Evolutionary conservation across 2,329 filamentous ascomycete species (phyloP).

Genomic region (Zymoseptoria crescenta): DNA sequence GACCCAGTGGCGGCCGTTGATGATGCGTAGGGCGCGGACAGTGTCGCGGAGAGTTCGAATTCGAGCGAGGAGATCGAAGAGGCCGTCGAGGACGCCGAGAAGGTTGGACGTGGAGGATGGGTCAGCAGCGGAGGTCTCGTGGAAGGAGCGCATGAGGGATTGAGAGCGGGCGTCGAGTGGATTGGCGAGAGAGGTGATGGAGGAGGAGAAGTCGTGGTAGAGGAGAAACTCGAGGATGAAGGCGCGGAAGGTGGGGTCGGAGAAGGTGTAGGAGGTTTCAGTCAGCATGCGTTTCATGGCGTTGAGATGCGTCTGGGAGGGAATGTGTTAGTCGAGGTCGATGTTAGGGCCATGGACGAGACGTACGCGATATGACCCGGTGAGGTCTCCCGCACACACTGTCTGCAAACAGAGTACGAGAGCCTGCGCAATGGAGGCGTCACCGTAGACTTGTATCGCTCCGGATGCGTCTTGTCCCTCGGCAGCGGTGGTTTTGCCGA

Average conservation of each 20-base stretch:
- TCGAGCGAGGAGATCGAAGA: constrained; percentile 70
- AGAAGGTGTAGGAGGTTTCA: constrained; percentile 36
- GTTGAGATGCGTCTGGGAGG: constrained; percentile 55
- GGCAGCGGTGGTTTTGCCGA: constrained; percentile 6
- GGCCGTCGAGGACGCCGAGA: constrained; percentile 71
- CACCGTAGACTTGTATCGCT: constrained; percentile 4
- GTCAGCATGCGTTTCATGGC: constrained; percentile 67
- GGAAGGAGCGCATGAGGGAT: constrained; percentile 46
- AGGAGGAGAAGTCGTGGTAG: constrained; percentile 61
- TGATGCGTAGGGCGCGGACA: constrained; percentile 59
- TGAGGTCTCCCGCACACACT: constrained; percentile 51
- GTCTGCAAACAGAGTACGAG: constrained; percentile 54
- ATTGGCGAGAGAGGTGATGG: constrained; percentile 47
- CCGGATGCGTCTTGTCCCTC: background rate
- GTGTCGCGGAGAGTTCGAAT: constrained; percentile 70
- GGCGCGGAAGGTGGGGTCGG: constrained; percentile 62
- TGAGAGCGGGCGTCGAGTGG: constrained; percentile 36
- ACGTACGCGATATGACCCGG: constrained; percentile 59
- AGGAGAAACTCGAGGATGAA: constrained; percentile 72
- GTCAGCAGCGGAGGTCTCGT: constrained; percentile 49
- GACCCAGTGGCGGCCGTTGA: constrained; percentile 53
- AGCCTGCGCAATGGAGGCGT: constrained; percentile 55
- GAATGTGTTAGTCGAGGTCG: background rate
- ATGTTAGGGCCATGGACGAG: too few species aligned
- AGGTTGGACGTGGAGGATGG: constrained; percentile 52